Percentiles rank a stretch among this genome's conserved stretches.
These are phyloP conservation scores for Mycena filopes DNA, from an alignment of 768 basidiomycete species.

Conservation along the genomic window DNA sequence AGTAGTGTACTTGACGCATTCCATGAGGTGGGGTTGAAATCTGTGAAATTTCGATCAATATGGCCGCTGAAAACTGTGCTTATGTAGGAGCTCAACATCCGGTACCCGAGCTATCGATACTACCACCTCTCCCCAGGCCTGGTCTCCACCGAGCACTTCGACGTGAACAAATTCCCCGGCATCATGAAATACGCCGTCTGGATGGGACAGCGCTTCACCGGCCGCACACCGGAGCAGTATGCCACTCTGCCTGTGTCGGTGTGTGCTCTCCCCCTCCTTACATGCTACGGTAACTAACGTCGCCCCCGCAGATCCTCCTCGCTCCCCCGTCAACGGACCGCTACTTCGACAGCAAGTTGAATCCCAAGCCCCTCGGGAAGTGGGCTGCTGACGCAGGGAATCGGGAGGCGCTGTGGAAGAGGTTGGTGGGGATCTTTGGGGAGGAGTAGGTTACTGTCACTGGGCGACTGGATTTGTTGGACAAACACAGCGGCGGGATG, in stretches of 20 bases:
- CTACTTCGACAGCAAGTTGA: slow-evolving; percentile 12
- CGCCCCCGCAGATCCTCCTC: slow-evolving; percentile 1
- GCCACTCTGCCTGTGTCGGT: neutral
- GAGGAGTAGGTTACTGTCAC: no score
- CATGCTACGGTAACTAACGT: no score
- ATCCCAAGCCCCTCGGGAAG: neutral
- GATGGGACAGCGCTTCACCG: neutral
- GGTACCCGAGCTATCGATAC: slow-evolving; percentile 12
- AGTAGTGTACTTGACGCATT: slow-evolving; percentile 15
- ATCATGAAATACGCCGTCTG: slow-evolving; percentile 10
- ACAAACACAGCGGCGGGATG: no score
- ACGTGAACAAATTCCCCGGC: slow-evolving; percentile 6
- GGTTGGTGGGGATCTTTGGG: neutral
- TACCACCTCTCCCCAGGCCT: slow-evolving; percentile 7
- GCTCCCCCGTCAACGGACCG: neutral
- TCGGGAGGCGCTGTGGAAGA: slow-evolving; percentile 1
- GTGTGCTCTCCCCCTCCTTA: neutral
- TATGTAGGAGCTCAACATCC: slow-evolving; percentile 10
- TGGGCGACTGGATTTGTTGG: no score
- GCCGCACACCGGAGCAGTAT: slow-evolving; percentile 6
- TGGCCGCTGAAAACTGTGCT: neutral
- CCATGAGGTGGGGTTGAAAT: neutral
- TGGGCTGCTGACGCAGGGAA: slow-evolving; percentile 7
- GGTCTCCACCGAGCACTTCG: slow-evolving; percentile 12
- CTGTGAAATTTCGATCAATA: no score